Evolutionary conservation across 305 asterid species (phyloP).

Genomic region (Euphrasia arctica): DNA sequence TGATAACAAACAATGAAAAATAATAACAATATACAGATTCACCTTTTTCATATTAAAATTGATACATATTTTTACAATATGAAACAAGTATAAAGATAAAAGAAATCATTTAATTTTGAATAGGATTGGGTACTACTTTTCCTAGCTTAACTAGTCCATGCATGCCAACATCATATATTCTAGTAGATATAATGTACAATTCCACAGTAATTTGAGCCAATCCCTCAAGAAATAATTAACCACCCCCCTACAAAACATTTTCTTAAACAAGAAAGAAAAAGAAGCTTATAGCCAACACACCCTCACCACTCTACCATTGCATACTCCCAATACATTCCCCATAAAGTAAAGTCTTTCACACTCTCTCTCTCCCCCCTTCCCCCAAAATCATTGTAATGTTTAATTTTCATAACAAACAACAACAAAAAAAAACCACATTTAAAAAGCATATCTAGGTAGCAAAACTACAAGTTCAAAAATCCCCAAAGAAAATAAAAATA

Average conservation of each 20-base stretch:
- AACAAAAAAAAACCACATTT: not conserved
- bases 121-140: no score
- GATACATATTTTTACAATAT: no score
- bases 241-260: constrained; percentile 2
- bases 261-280: constrained; percentile 24
- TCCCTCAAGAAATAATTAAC: not conserved
- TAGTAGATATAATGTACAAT: not conserved
- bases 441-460: constrained; percentile 27
- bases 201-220: not conserved
- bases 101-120: no score
- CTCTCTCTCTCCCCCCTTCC: constrained; percentile 9
- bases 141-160: not conserved
- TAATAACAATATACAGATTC: no score
- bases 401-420: not conserved
- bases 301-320: constrained; percentile 30
- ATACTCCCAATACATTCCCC: constrained; percentile 34
- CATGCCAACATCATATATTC: not conserved
- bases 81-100: no score
- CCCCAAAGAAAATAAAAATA: constrained; percentile 14
- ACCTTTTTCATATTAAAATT: no score
- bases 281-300: constrained; percentile 22
- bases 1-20: no score
- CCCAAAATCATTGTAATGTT: no score
- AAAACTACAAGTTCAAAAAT: constrained; percentile 47
- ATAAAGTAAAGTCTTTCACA: constrained; percentile 29